Evolutionary conservation across 768 basidiomycete species (phyloP).

Genomic region (Sporobolomyces pararoseus): DNA sequence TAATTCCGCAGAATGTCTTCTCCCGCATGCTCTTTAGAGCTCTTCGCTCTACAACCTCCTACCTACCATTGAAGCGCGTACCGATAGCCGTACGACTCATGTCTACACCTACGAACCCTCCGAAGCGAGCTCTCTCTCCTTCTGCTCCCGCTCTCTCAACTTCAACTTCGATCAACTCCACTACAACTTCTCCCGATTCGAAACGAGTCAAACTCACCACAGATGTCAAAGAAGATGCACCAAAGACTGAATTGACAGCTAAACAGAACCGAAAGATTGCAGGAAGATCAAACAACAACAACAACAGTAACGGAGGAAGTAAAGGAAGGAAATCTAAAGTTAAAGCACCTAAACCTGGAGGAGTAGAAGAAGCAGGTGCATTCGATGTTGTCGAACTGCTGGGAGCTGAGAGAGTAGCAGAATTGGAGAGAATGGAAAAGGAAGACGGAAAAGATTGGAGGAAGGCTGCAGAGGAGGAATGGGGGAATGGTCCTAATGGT

Average conservation of each 20-base stretch:
- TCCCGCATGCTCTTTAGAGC: neutral
- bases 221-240: neutral
- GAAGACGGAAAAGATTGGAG: slow-evolving; percentile 57
- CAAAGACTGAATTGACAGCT: neutral
- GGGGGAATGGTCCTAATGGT: slow-evolving; percentile 48
- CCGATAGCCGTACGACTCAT: neutral
- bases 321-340: slow-evolving; percentile 21
- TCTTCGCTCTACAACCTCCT: neutral
- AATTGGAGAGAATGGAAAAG: slow-evolving; percentile 44
- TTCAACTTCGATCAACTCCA: neutral
- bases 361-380: slow-evolving; percentile 52
- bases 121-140: slow-evolving; percentile 24
- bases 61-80: neutral
- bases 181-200: neutral
- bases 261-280: slow-evolving; percentile 14
- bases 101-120: no score
- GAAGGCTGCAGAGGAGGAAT: slow-evolving; percentile 56
- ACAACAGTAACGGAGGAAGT: neutral
- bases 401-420: slow-evolving; percentile 59
- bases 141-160: slow-evolving; percentile 6
- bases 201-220: slow-evolving; percentile 20
- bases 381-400: slow-evolving; percentile 67
- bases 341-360: slow-evolving; percentile 40
- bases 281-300: slow-evolving; percentile 5
- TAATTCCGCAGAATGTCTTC: no score